Evolutionary conservation across 345 rosid species (phyloP), one percentile per base, ranked within the genome.

Genomic region (Carallia brachiata): DNA sequence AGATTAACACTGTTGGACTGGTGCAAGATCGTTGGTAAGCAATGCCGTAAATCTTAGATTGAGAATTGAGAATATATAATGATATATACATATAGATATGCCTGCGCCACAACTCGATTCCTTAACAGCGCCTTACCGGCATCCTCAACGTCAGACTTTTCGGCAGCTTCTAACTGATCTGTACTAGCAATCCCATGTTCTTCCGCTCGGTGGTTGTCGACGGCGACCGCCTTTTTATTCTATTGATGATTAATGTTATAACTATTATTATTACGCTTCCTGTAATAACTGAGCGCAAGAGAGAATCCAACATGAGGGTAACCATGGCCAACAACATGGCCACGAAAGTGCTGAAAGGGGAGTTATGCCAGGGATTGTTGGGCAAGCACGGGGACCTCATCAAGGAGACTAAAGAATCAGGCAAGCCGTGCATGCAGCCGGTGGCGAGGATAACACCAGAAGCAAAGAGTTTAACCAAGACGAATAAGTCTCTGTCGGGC

Each of bases 351-450:
- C 92, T 78, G 56, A 92, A 90, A 0, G 96, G 92, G 71, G 88
- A 92, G 66, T 90, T 92, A 66, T 85, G 88, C 98, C 98, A 88
- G 0, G 98, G 96, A 28, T 77, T 82, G 6, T 87, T 91, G 0
- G 71, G 13, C 75, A 92, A 80, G 75, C 98, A 90, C 7, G 36
- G 17, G 0, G 96, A 92, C 3, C 23, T 23, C 23, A 81, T 70
- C 65, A 92, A 75, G 86, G 82, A 82, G 70, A 84, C 93, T 36
- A 88, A 92, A 37, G 96, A 92, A 77, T 92, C 96, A 3, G 96
- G 98, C 67, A 90, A 61, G 18, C 89, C 98, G 52, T 92, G 96
- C 93, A 87, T 90, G 79, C 84, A 92, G 16, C 93, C 98, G 2
- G 98, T 92, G 1, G 88, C 95, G 0, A 92, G 87, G 27, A 92